A percentile compares a stretch with the other conserved stretches of the same genome.
phyloP scores from a whole-genome alignment of 768 basidiomycete species.

The Botryobasidium botryosum region DNA sequence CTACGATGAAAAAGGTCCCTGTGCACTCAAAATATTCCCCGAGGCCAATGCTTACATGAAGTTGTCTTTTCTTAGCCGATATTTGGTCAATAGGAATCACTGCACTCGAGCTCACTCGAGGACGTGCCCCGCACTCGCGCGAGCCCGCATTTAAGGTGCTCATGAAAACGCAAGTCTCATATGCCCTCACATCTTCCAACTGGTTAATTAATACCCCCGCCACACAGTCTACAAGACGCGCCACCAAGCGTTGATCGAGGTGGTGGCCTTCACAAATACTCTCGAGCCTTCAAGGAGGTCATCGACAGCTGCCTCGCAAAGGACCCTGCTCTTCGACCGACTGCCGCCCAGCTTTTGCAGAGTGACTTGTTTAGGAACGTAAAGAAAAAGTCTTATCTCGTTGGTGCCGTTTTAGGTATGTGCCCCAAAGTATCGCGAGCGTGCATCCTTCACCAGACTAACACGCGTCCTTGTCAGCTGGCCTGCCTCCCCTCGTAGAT shows the following conservation, averaged over 20 bases:
- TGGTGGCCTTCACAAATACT: slow-evolving; percentile 56
- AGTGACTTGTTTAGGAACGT: slow-evolving; percentile 63
- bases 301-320: slow-evolving; percentile 70
- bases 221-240: slow-evolving; percentile 52
- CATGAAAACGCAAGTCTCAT: slow-evolving; percentile 46
- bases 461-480: slow-evolving; percentile 18
- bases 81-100: slow-evolving; percentile 97
- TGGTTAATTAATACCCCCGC: background rate
- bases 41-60: background rate
- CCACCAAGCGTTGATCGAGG: slow-evolving; percentile 64
- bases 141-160: slow-evolving; percentile 59
- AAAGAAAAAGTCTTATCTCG: slow-evolving; percentile 65
- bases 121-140: slow-evolving; percentile 69
- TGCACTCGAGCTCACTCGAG: slow-evolving; percentile 77
- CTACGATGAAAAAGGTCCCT: slow-evolving; percentile 36
- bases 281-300: slow-evolving; percentile 66
- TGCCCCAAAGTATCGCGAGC: slow-evolving; percentile 3
- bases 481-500: slow-evolving; percentile 51
- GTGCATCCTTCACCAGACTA: background rate
- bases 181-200: background rate
- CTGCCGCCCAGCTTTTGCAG: slow-evolving; percentile 58
- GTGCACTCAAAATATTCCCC: background rate
- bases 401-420: slow-evolving; percentile 54
- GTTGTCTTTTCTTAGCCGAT: slow-evolving; percentile 24
- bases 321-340: slow-evolving; percentile 62